Conservation (phyloP, 78 protist species). For the Goniomonas avonlea region DNA sequence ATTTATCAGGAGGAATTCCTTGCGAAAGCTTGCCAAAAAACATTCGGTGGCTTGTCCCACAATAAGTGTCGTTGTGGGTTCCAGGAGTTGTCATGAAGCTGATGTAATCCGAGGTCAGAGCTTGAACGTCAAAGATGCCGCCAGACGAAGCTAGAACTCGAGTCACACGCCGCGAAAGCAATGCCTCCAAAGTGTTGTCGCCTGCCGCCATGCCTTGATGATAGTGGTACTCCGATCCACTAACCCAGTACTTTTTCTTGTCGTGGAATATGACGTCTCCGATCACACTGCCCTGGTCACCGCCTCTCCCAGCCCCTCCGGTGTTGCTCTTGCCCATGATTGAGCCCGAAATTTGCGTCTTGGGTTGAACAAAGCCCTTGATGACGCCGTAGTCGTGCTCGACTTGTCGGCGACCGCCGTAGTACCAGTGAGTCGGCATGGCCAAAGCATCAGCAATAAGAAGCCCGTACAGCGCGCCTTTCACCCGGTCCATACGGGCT, state of each 20-base stretch:
- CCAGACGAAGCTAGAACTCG: not conserved
- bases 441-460: conserved; percentile 2
- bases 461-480: not conserved
- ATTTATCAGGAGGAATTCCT: not conserved
- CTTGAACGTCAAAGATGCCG: not conserved
- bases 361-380: not conserved
- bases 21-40: not conserved
- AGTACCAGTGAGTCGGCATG: conserved; percentile 11
- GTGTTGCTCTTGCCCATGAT: not conserved
- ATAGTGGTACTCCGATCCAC: not conserved
- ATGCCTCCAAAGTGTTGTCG: not conserved
- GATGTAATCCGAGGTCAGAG: not conserved
- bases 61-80: not conserved
- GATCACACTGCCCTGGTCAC: not conserved
- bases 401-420: not conserved
- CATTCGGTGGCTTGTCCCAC: not conserved
- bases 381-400: not conserved
- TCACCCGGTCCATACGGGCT: too few species aligned
- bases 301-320: not conserved
- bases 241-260: not conserved
- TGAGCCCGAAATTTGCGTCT: not conserved
- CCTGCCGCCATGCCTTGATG: not conserved
- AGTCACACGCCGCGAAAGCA: not conserved
- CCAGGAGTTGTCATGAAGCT: conserved; percentile 1
- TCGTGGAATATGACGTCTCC: not conserved